A percentile compares a stretch with the other conserved stretches of the same genome.
phyloP scores from a whole-genome alignment of 1,284 basidiomycete species.

The Austroboletus niveus region DNA sequence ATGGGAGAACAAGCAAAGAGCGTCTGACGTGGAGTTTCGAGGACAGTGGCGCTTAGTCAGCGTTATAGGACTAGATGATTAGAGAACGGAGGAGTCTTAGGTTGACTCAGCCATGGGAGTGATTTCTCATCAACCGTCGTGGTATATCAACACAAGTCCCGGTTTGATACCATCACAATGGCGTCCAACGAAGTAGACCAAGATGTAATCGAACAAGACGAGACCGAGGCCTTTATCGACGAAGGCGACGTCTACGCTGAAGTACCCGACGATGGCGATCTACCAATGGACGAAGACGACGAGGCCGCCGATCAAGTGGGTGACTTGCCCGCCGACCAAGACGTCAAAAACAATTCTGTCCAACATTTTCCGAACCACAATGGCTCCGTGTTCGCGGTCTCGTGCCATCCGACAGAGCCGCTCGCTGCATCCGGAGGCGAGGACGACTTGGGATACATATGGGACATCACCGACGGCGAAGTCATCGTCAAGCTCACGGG shows the following conservation, averaged over 20 bases:
- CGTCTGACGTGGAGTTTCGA: constrained; percentile 30
- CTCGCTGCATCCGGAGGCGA: constrained; percentile 92
- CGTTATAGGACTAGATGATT: neutral
- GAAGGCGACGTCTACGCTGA: constrained; percentile 64
- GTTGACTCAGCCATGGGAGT: constrained; percentile 18
- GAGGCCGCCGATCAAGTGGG: constrained; percentile 43
- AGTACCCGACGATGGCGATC: constrained; percentile 65
- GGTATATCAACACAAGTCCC: too few species aligned
- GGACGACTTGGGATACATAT: constrained; percentile 94
- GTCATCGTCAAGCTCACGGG: constrained; percentile 84
- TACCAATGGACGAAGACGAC: constrained; percentile 75
- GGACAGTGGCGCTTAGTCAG: constrained; percentile 25
- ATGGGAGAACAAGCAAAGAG: constrained; percentile 11
- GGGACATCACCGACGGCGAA: constrained; percentile 84
- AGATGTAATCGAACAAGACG: constrained; percentile 39
- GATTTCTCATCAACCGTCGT: constrained; percentile 26
- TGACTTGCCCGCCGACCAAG: constrained; percentile 37
- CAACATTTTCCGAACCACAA: constrained; percentile 63
- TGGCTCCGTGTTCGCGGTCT: constrained; percentile 83
- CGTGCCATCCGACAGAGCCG: constrained; percentile 83
- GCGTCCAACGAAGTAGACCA: constrained; percentile 14
- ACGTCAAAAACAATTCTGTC: constrained; percentile 58
- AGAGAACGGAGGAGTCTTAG: too few species aligned
- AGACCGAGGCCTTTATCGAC: constrained; percentile 54
- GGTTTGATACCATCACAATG: constrained; percentile 8